phyloP scores from a whole-genome alignment of 2,329 filamentous ascomycete genomes.

The Knufia petricola region DNA sequence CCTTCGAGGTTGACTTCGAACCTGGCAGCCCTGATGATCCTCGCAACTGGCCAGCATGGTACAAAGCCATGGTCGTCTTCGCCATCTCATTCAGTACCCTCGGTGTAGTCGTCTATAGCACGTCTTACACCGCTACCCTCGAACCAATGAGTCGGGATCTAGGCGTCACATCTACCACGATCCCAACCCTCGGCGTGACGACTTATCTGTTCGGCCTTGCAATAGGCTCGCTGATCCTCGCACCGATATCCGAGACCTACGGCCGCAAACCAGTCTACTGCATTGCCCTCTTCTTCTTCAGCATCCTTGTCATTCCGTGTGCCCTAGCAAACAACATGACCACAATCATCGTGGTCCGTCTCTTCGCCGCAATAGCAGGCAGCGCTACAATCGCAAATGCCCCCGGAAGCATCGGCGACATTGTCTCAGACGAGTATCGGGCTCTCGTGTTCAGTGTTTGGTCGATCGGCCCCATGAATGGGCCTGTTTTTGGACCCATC shows the following conservation, averaged over 20 bases:
- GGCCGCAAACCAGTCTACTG: constrained; percentile 53
- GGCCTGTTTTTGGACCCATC: constrained; percentile 49
- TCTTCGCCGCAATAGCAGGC: constrained; percentile 64
- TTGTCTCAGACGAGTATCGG: constrained; percentile 69
- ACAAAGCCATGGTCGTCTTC: constrained; percentile 46
- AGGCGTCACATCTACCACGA: constrained; percentile 44
- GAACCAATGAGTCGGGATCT: constrained; percentile 62
- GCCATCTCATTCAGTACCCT: constrained; percentile 51
- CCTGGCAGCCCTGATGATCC: constrained; percentile 56
- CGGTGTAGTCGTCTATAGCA: constrained; percentile 60
- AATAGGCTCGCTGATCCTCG: constrained; percentile 59
- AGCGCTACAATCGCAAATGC: constrained; percentile 75
- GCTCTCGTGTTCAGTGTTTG: constrained; percentile 77
- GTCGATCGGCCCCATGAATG: constrained; percentile 72
- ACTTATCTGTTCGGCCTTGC: constrained; percentile 70
- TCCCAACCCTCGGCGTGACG: constrained; percentile 67
- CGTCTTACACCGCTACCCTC: constrained; percentile 65
- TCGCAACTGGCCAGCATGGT: constrained; percentile 55
- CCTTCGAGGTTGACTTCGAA: constrained; percentile 66
- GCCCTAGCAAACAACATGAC: constrained; percentile 59
- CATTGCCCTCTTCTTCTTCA: constrained; percentile 53
- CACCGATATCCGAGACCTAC: constrained; percentile 50
- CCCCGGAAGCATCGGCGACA: constrained; percentile 73
- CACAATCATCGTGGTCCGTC: constrained; percentile 61
- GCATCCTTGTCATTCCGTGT: constrained; percentile 61